phyloP scores from a whole-genome alignment of 2,329 filamentous ascomycete genomes.

The Geosmithia morbida region DNA sequence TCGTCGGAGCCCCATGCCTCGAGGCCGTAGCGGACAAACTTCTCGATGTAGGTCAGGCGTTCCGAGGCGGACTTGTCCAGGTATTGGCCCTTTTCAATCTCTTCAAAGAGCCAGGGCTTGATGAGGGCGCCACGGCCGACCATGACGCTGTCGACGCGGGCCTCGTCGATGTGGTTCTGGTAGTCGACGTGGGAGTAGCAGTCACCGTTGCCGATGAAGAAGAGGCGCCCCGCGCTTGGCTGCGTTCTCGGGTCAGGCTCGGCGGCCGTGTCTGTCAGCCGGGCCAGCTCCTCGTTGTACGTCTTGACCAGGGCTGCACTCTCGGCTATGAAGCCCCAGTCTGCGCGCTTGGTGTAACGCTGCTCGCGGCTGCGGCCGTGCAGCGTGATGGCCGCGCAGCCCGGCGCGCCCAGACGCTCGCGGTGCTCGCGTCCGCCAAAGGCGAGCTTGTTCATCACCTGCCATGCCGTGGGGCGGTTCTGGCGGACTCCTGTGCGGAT shows the following conservation, averaged over 20 bases:
- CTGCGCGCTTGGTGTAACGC: constrained; percentile 80
- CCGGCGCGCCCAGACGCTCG: constrained; percentile 57
- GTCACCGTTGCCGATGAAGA: constrained; percentile 93
- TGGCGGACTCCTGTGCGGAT: constrained; percentile 84
- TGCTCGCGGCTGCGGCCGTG: constrained; percentile 91
- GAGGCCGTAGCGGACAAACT: constrained; percentile 79
- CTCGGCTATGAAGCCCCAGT: constrained; percentile 90
- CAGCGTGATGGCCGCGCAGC: constrained; percentile 88
- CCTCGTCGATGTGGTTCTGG: constrained; percentile 58
- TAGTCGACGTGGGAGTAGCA: constrained; percentile 91
- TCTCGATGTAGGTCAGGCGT: constrained; percentile 72
- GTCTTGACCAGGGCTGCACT: constrained; percentile 73
- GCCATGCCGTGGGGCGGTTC: constrained; percentile 62
- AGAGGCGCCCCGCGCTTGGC: constrained; percentile 56
- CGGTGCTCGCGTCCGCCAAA: constrained; percentile 64
- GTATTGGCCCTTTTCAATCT: constrained; percentile 84
- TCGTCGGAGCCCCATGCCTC: constrained; percentile 96
- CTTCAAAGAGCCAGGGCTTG: constrained; percentile 98
- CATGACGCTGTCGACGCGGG: constrained; percentile 88
- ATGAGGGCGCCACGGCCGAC: constrained; percentile 89
- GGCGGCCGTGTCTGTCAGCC: constrained; percentile 57
- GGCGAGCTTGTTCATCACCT: constrained; percentile 69
- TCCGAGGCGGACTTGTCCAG: constrained; percentile 88
- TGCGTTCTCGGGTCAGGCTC: constrained; percentile 66
- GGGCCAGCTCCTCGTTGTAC: constrained; percentile 56